A percentile compares a stretch with the other conserved stretches of the same genome.
These are phyloP conservation scores for Dendrobium chrysotoxum DNA, from an alignment of 106 monocot genomes.

Conservation along the genomic window DNA sequence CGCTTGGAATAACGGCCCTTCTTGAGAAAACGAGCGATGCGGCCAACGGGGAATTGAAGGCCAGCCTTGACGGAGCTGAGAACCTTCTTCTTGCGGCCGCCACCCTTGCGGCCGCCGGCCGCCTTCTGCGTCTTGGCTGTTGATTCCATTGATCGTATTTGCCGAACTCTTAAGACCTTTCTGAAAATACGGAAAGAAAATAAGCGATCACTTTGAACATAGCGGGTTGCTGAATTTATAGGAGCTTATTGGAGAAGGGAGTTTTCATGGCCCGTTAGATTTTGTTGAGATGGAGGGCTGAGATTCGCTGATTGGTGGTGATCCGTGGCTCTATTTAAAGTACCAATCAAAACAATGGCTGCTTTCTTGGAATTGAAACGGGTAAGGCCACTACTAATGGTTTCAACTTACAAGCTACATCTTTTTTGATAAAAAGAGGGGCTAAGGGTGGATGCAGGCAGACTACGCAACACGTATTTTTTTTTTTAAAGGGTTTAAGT, in stretches of 20 bases:
- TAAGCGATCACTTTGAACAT: background rate
- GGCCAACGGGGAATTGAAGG: slow-evolving; percentile 51
- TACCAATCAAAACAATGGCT: background rate
- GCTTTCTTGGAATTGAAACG: too few relatives aligned
- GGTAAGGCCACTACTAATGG: too few relatives aligned
- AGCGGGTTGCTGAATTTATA: background rate
- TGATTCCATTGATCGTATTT: background rate
- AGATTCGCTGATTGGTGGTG: background rate
- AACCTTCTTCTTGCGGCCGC: slow-evolving; percentile 34
- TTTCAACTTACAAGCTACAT: too few relatives aligned
- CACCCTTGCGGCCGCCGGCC: slow-evolving; percentile 31
- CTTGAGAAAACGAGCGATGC: slow-evolving; percentile 51
- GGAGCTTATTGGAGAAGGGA: background rate
- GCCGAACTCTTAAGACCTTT: background rate
- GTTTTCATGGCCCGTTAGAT: slow-evolving; percentile 1
- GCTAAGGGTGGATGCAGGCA: too few relatives aligned
- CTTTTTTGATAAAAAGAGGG: too few relatives aligned
- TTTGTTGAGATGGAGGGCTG: background rate
- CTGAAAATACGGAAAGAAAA: too few relatives aligned
- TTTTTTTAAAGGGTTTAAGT: too few relatives aligned
- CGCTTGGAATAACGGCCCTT: slow-evolving; percentile 52
- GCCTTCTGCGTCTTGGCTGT: slow-evolving; percentile 22
- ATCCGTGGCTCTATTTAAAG: slow-evolving; percentile 3
- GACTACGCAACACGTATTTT: too few relatives aligned
- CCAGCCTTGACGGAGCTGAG: slow-evolving; percentile 35